These are phyloP conservation scores for Capronia epimyces DNA, from an alignment of 2,329 filamentous ascomycete species.

Conservation along the genomic window DNA sequence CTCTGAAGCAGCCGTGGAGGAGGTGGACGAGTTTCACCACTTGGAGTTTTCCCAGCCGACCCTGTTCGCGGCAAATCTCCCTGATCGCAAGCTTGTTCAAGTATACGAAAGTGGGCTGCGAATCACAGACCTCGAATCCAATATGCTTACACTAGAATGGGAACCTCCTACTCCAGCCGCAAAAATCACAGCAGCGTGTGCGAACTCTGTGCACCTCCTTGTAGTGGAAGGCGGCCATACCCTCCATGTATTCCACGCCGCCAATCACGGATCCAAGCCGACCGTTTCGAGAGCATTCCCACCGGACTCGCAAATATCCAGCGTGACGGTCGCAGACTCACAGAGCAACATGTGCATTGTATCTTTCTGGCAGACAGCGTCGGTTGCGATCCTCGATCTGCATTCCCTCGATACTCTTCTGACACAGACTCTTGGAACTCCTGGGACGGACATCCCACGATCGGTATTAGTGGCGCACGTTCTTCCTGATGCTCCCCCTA, in stretches of 20 bases:
- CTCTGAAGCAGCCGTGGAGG: constrained; percentile 71
- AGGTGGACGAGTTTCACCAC: constrained; percentile 70
- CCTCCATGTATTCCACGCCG: constrained; percentile 60
- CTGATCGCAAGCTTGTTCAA: constrained; percentile 63
- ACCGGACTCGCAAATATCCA: constrained; percentile 72
- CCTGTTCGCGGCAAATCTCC: constrained; percentile 62
- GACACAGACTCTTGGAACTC: constrained; percentile 57
- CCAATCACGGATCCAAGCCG: constrained; percentile 50
- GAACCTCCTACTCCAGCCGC: constrained; percentile 37
- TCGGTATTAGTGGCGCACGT: constrained; percentile 76
- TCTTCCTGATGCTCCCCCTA: constrained; percentile 60
- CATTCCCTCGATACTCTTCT: constrained; percentile 60
- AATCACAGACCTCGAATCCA: constrained; percentile 50
- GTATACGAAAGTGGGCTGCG: constrained; percentile 62
- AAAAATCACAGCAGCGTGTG: constrained; percentile 71
- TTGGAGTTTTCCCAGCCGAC: constrained; percentile 66
- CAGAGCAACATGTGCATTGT: constrained; percentile 65
- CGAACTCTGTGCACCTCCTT: constrained; percentile 64
- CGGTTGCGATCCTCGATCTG: constrained; percentile 68
- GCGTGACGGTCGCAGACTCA: constrained; percentile 66
- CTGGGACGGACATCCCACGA: constrained; percentile 73
- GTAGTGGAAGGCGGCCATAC: constrained; percentile 70
- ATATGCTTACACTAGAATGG: constrained; percentile 45
- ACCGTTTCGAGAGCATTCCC: constrained; percentile 57
- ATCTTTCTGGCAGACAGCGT: constrained; percentile 82